Evolutionary conservation across 495 filamentous ascomycete genomes (phyloP), one percentile per base, ranked within the genome.

Genomic region (Arthonia radiata): DNA sequence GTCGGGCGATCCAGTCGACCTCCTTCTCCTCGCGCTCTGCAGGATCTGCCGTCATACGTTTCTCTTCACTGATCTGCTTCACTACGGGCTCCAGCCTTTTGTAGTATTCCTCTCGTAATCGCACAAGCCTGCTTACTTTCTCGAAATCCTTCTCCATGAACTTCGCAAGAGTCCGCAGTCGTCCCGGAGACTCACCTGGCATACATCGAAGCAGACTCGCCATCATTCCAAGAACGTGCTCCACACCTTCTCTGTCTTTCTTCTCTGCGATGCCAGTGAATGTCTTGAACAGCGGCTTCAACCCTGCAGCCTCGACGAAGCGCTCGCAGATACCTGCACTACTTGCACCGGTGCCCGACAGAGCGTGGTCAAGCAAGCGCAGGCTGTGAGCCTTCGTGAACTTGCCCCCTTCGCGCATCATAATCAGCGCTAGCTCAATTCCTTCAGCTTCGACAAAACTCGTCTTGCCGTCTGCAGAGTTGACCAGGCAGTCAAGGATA

Each of bases 91-190:
- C 52, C 0, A 94, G 43, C 16, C 66, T 61, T 0, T 63, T 49
- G 0, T 63, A 62, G 45, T 76, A 90, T 9, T 77, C 72, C 15
- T 65, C 52, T 22, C 89, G 54, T 18, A 92, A 46, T 34, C 57
- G 56, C 22, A 86, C 46, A 1, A 90, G 54, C 38, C 66, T 72
- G 6, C 38, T 50, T 8, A 74, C 66, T 48, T 90, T 89, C 32
- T 80, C 75, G 42, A 89, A 93, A 31, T 92, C 73, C 36, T 75
- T 83, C 49, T 93, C 82, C 23, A 89, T 71, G 43, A 99, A 94
- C 39, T 99, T 99, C 3, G 81, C 86, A 0, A 94, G 58, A 4
- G 73, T 61, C 2, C 86, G 61, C 17, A 93, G 81, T 2, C 86
- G 58, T n/a, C 64, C 53, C 1, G 75, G 56, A 7, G 72, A 77